Base-by-base conservation (phyloP, 345 rosid species). In the Salix suchowensis region DNA sequence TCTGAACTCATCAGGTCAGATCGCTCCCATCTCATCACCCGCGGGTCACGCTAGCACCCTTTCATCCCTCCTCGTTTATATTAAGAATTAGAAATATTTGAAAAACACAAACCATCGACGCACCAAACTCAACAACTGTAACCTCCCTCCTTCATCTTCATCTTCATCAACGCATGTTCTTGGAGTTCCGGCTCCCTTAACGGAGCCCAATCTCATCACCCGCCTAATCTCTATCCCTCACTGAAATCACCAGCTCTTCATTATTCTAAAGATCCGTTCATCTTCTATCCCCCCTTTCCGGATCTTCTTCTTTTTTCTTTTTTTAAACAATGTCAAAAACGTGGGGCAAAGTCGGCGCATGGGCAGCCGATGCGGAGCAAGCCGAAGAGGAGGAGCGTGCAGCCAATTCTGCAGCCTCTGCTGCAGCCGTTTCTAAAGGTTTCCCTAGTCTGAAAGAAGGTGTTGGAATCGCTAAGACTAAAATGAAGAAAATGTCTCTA, bases 291-390 rank as follows among this genome's bases (percentile, higher is more conserved):
- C 24, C 21, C 42, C 26, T 42, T 61, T 71, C 1, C 79, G 75
- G 82, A 81, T 86, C 87, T 74, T 69, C 14, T 21, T 65, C 9
- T 14, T 3, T 21, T 40, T 0, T n/a, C 5, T 21, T 9, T 14
- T 37, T 21, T 15, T 4, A 36, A 28, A 26, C 36, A 78, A 92
- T 89, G 98, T 84, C 91, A 60, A 88, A 87, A 75, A 74, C 92
- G 9, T 89, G 97, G 97, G 89, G 97, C 70, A 84, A 74, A 75
- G 86, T 91, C 88, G 97, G 97, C 82, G 85, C 89, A 26, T 94
- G 99, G 99, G 99, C 99, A 74, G 97, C 90, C 76, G 99, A 96
- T 78, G 90, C 93, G 26, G 99, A 96, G 86, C 88, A 81, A 19
- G 96, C 88, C 23, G 96, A 91, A 36, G 93, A 83, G 37, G 97